Evolutionary conservation across 2,329 filamentous ascomycete species (phyloP).

Genomic region (Monosporascus sp.): DNA sequence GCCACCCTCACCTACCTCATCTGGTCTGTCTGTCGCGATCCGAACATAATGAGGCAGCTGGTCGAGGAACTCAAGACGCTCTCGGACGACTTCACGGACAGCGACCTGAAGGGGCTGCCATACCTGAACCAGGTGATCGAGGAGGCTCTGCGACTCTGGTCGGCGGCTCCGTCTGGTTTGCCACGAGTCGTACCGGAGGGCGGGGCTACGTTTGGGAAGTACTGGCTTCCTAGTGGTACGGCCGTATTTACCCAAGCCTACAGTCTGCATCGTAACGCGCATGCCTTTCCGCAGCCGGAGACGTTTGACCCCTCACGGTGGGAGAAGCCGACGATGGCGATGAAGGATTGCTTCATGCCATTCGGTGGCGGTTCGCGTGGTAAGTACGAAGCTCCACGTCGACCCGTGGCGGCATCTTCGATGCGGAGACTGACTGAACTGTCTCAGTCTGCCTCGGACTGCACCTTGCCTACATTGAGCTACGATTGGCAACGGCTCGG

Average conservation of each 20-base stretch:
- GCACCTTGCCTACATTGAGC: slow-evolving; percentile 48
- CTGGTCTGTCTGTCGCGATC: slow-evolving; percentile 31
- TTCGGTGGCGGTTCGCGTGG: slow-evolving; percentile 23
- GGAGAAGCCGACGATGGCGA: slow-evolving; percentile 16
- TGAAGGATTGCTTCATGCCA: slow-evolving; percentile 23
- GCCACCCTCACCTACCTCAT: slow-evolving; percentile 42
- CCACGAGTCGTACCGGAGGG: slow-evolving; percentile 27
- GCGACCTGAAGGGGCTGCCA: slow-evolving; percentile 25
- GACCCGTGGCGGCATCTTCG: slow-evolving; percentile 25
- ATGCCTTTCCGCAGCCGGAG: slow-evolving; percentile 31
- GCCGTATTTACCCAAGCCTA: slow-evolving; percentile 32
- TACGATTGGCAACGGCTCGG: slow-evolving; percentile 41
- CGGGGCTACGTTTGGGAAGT: slow-evolving; percentile 26
- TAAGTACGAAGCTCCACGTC: slow-evolving; percentile 1
- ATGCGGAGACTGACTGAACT: slow-evolving; percentile 11
- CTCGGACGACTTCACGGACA: slow-evolving; percentile 19
- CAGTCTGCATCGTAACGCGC: slow-evolving; percentile 32
- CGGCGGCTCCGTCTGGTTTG: slow-evolving; percentile 25
- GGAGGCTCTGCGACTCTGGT: slow-evolving; percentile 27
- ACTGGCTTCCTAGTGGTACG: slow-evolving; percentile 28
- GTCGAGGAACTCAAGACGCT: slow-evolving; percentile 14
- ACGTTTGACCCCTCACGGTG: slow-evolving; percentile 17
- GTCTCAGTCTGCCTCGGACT: slow-evolving; percentile 42
- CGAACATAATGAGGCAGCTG: slow-evolving; percentile 20
- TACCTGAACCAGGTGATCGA: slow-evolving; percentile 27